A percentile compares a stretch with the other conserved stretches of the same genome.
phyloP scores from a whole-genome alignment of 495 filamentous ascomycete species.

The Talaromyces liani region DNA sequence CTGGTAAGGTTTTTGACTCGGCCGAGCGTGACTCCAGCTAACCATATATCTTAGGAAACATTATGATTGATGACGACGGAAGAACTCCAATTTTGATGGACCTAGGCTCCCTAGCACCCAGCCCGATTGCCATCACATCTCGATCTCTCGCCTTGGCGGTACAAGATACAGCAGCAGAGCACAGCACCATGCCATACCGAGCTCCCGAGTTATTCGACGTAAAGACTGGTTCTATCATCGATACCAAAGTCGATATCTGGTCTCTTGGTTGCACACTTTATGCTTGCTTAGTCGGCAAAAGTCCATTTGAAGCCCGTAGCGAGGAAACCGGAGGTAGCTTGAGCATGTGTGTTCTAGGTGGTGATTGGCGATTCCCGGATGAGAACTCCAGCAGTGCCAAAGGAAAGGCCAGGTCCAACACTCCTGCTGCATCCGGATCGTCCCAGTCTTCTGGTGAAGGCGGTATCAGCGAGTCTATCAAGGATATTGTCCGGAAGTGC shows the following conservation, averaged over 20 bases:
- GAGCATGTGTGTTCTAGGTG: conserved; percentile 82
- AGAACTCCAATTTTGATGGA: conserved; percentile 95
- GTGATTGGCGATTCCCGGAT: conserved; percentile 91
- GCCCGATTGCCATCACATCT: conserved; percentile 87
- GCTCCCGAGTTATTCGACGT: conserved; percentile 98
- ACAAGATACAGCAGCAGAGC: conserved; percentile 90
- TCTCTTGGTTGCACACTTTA: conserved; percentile 93
- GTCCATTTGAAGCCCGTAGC: conserved; percentile 87
- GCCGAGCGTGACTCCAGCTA: conserved; percentile 5
- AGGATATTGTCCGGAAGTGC: conserved; percentile 81
- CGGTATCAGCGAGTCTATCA: conserved; percentile 65
- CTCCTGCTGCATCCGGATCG: conserved; percentile 15
- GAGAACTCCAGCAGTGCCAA: conserved; percentile 55
- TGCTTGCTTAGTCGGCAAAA: conserved; percentile 91
- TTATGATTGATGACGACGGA: conserved; percentile 90
- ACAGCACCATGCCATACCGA: conserved; percentile 97
- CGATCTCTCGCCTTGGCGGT: conserved; percentile 84
- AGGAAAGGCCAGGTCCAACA: conserved; percentile 42
- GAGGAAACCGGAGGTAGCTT: conserved; percentile 94
- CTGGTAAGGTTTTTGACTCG: conserved; percentile 47
- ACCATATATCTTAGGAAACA: conserved; percentile 57
- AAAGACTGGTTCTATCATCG: conserved; percentile 84
- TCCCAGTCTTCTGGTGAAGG: conserved; percentile 18
- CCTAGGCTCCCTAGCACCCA: conserved; percentile 82
- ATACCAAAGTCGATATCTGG: conserved; percentile 98